Evolutionary conservation across 108 stramenopile genomes (phyloP).

Genomic region (Cyclotella baltica): DNA sequence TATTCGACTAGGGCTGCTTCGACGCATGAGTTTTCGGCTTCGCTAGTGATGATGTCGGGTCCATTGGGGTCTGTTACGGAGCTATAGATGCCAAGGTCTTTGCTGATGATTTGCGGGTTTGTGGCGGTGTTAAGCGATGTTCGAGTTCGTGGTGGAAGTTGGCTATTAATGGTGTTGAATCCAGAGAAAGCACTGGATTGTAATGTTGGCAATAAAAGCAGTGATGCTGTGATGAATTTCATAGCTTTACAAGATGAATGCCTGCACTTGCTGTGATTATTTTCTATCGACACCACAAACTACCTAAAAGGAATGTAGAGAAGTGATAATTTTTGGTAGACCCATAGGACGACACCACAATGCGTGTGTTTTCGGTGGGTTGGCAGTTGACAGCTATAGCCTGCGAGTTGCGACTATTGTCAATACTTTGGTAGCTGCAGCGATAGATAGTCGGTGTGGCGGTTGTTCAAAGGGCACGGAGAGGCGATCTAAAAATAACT

Average conservation of each 20-base stretch:
- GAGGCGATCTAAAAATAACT: too few relatives aligned
- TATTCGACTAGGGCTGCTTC: slow-evolving; percentile 8
- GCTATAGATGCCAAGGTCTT: not conserved
- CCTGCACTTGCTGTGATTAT: not conserved
- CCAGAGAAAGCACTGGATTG: not conserved
- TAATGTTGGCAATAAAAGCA: not conserved
- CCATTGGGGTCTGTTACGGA: not conserved
- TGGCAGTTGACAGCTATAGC: too few relatives aligned
- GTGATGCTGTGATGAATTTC: not conserved
- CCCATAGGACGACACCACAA: too few relatives aligned
- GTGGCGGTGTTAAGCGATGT: not conserved
- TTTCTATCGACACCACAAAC: too few relatives aligned
- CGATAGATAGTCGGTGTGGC: too few relatives aligned
- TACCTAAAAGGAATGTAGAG: too few relatives aligned
- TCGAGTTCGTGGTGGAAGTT: not conserved
- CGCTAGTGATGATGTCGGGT: not conserved
- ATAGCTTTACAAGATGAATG: not conserved
- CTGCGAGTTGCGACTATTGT: too few relatives aligned
- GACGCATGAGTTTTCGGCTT: not conserved
- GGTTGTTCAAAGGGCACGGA: too few relatives aligned
- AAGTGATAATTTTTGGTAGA: too few relatives aligned
- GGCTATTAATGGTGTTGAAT: not conserved
- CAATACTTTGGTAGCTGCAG: too few relatives aligned
- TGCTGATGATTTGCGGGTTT: not conserved
- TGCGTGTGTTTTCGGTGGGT: too few relatives aligned